Evolutionary conservation across 2,329 filamentous ascomycete species (phyloP).

Genomic region (Trichoderma endophyticum): DNA sequence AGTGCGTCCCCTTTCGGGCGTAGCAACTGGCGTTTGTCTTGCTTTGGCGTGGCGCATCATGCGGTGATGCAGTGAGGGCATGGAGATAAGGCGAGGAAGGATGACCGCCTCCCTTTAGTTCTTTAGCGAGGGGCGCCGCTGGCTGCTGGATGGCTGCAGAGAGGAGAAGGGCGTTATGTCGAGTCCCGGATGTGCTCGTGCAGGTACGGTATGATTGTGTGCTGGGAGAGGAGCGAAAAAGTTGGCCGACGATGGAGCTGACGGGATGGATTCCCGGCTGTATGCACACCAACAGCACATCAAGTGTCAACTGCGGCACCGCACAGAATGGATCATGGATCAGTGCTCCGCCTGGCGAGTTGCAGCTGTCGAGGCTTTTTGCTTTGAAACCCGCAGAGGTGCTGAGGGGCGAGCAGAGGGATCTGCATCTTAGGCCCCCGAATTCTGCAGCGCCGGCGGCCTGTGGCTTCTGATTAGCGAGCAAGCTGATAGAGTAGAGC

Average conservation of each 20-base stretch:
- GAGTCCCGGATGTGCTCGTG: background rate
- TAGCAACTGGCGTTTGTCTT: constrained; percentile 12
- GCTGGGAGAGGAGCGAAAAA: background rate
- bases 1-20: constrained; percentile 12
- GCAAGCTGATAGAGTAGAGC: background rate
- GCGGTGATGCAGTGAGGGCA: background rate
- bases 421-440: background rate
- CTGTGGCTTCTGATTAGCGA: constrained; percentile 1
- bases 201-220: background rate
- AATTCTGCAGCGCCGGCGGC: background rate
- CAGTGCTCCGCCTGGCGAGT: background rate
- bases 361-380: background rate
- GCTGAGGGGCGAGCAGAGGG: background rate
- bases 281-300: background rate
- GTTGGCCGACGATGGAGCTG: background rate
- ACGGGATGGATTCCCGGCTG: background rate
- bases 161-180: background rate
- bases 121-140: background rate
- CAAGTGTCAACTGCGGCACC: background rate
- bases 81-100: background rate
- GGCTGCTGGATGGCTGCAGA: background rate
- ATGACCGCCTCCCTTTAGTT: background rate
- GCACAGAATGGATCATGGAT: background rate
- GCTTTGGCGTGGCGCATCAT: constrained; percentile 18
- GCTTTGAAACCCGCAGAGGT: background rate